Conservation (phyloP, 192 early-diverging fungal genomes). For the Thoreauomyces humboldtii region DNA sequence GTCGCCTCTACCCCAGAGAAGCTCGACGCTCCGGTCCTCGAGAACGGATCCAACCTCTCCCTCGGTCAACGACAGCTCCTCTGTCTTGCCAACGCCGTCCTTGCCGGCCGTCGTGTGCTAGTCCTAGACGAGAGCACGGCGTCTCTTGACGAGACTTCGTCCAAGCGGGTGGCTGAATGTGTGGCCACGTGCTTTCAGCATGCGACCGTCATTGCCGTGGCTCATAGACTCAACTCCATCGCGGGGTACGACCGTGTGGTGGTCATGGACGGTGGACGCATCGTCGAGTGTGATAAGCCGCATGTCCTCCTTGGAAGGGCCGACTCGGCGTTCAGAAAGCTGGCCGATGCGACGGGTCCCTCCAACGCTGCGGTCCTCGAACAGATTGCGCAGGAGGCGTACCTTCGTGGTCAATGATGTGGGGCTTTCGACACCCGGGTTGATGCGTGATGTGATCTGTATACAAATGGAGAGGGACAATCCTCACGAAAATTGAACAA, state of each 20-base stretch:
- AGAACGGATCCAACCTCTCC: slow-evolving; percentile 78
- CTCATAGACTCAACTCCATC: slow-evolving; percentile 30
- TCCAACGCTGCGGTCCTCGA: slow-evolving; percentile 24
- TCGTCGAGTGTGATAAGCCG: slow-evolving; percentile 55
- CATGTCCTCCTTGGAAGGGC: slow-evolving; percentile 45
- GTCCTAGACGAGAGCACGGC: slow-evolving; percentile 56
- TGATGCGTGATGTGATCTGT: too few relatives aligned
- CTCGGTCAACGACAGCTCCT: slow-evolving; percentile 69
- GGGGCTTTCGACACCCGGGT: too few relatives aligned
- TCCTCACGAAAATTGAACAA: too few relatives aligned
- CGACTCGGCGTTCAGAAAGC: slow-evolving; percentile 28
- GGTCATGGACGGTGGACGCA: slow-evolving; percentile 47
- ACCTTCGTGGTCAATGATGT: too few relatives aligned
- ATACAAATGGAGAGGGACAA: too few relatives aligned
- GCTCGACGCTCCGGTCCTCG: slow-evolving; percentile 74
- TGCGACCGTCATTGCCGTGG: slow-evolving; percentile 21
- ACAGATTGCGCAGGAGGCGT: slow-evolving; percentile 24
- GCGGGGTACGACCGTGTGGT: slow-evolving; percentile 51
- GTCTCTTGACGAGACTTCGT: slow-evolving; percentile 64
- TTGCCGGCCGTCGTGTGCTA: slow-evolving; percentile 28
- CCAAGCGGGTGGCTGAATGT: slow-evolving; percentile 57
- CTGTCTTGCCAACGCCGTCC: slow-evolving; percentile 50
- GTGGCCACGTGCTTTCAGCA: slow-evolving; percentile 20
- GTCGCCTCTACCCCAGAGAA: slow-evolving; percentile 28
- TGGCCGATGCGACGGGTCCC: slow-evolving; percentile 40